These are phyloP conservation scores for Petunia hybrid DNA, from an alignment of 305 asterid species.

Conservation along the genomic window DNA sequence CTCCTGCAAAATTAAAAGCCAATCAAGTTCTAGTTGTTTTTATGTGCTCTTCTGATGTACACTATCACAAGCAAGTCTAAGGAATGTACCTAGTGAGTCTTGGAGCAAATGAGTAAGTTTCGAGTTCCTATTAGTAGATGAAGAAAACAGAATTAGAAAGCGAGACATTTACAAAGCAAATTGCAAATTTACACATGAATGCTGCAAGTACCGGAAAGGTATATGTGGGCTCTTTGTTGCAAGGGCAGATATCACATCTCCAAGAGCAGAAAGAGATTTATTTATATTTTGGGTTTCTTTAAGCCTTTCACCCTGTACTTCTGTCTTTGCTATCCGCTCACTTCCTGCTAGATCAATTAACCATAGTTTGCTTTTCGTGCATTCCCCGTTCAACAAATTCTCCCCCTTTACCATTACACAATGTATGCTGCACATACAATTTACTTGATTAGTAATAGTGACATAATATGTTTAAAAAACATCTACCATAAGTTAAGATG, in stretches of 20 bases:
- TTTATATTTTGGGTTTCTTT: conserved; percentile 96
- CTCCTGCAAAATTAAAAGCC: conserved; percentile 58
- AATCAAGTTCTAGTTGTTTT: conserved; percentile 16
- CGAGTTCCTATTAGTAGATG: conserved; percentile 72
- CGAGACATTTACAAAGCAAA: background rate
- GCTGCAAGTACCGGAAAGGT: conserved; percentile 71
- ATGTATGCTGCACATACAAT: conserved; percentile 67
- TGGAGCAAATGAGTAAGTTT: conserved; percentile 99
- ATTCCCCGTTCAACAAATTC: conserved; percentile 80
- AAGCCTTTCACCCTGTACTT: conserved; percentile 90
- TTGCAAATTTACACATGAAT: conserved; percentile 7
- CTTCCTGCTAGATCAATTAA: conserved; percentile 96
- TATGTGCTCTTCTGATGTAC: background rate
- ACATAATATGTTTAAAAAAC: conserved; percentile 18
- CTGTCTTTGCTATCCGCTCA: conserved; percentile 94
- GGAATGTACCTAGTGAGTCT: conserved; percentile 84
- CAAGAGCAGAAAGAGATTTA: conserved; percentile 94
- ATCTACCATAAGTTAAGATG: conserved; percentile 24
- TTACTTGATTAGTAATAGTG: background rate
- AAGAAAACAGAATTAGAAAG: conserved; percentile 31
- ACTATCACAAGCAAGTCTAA: background rate
- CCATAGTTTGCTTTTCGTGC: conserved; percentile 96
- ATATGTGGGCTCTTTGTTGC: conserved; percentile 88
- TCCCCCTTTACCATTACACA: conserved; percentile 98
- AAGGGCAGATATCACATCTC: conserved; percentile 95